phyloP scores from a whole-genome alignment of 1,284 basidiomycete species.

The Ceraceosorus guamensis region DNA sequence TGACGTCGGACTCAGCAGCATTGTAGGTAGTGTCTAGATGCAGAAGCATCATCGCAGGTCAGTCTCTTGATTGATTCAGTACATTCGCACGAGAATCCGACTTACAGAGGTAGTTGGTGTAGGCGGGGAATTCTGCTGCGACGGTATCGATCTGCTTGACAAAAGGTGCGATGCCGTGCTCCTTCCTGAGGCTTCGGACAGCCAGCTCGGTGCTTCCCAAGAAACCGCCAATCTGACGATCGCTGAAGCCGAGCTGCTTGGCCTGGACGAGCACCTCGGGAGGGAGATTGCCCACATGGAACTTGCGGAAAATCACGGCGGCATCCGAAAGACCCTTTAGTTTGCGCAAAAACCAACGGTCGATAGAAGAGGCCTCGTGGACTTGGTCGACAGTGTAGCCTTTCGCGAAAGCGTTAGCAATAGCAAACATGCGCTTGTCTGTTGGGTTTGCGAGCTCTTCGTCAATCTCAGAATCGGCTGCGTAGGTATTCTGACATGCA shows the following conservation, averaged over 20 bases:
- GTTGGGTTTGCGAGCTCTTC: conserved; percentile 80
- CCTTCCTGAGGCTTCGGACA: conserved; percentile 75
- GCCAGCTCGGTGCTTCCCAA: conserved; percentile 81
- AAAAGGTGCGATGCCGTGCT: conserved; percentile 74
- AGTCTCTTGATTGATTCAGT: no score
- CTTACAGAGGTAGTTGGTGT: conserved; percentile 78
- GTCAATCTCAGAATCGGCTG: conserved; percentile 63
- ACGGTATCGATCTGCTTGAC: conserved; percentile 99
- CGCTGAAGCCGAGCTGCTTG: conserved; percentile 94
- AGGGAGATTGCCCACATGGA: conserved; percentile 64
- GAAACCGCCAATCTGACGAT: conserved; percentile 74
- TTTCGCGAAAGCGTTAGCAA: conserved; percentile 75
- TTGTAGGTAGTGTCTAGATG: conserved; percentile 78
- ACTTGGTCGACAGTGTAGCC: conserved; percentile 93
- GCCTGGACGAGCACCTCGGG: conserved; percentile 66
- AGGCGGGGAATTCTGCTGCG: conserved; percentile 95
- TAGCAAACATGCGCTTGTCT: conserved; percentile 85
- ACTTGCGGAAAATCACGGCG: conserved; percentile 54
- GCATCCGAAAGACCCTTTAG: conserved; percentile 54
- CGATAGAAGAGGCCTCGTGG: conserved; percentile 93
- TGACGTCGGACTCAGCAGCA: conserved; percentile 81
- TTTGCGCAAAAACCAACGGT: conserved; percentile 93
- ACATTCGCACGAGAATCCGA: no score
- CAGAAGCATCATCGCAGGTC: conserved; percentile 43
- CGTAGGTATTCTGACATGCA: conserved; percentile 62